Conservation (phyloP, 2,329 filamentous ascomycete genomes). For the Aureobasidium namibiae region DNA sequence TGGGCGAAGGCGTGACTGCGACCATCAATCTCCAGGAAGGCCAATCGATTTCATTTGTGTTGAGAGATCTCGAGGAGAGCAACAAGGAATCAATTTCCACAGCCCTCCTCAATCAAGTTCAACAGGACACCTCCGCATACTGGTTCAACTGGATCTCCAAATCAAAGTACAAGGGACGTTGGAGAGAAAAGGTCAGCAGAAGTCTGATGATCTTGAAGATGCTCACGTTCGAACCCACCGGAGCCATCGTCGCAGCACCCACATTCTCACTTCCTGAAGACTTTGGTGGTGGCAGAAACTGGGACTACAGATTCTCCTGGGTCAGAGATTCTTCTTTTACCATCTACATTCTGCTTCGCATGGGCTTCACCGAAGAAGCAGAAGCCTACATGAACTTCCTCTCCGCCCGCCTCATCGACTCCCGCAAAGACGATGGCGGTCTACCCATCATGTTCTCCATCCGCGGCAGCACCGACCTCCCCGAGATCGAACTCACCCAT, state of each 20-base stretch:
- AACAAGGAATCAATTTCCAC: conserved; percentile 54
- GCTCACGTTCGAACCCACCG: conserved; percentile 69
- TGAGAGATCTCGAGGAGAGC: conserved; percentile 53
- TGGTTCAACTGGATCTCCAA: conserved; percentile 68
- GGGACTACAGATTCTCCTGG: conserved; percentile 71
- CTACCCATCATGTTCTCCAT: conserved; percentile 77
- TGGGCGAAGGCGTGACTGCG: conserved; percentile 56
- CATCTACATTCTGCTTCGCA: conserved; percentile 65
- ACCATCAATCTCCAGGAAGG: conserved; percentile 54
- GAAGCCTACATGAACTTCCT: conserved; percentile 75
- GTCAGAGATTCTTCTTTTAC: conserved; percentile 67
- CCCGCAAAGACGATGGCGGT: conserved; percentile 51
- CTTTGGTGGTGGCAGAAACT: conserved; percentile 53
- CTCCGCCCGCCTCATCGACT: conserved; percentile 58
- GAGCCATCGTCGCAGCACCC: conserved; percentile 67
- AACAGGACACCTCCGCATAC: conserved; percentile 61
- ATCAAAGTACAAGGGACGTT: conserved; percentile 62
- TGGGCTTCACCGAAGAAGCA: conserved; percentile 68
- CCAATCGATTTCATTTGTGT: conserved; percentile 60
- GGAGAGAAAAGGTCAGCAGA: conserved; percentile 62
- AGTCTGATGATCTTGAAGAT: conserved; percentile 69
- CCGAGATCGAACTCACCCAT: conserved; percentile 60
- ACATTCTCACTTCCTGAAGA: conserved; percentile 52
- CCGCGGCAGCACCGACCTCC: conserved; percentile 64
- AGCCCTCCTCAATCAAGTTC: conserved; percentile 50